Evolutionary conservation across 768 basidiomycete species (phyloP).

Genomic region (Tulasnella sp.): DNA sequence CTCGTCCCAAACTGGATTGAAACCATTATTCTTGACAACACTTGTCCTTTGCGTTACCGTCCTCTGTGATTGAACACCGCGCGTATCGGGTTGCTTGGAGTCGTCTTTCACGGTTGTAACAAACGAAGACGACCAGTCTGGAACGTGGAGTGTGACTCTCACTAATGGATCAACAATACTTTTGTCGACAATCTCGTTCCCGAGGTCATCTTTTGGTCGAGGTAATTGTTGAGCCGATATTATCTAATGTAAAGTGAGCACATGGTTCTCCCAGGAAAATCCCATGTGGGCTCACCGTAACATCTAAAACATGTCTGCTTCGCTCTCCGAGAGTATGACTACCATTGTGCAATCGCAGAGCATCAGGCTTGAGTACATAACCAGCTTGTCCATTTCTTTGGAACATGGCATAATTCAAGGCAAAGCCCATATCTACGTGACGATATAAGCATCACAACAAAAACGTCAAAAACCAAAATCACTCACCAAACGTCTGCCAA

Average conservation of each 20-base stretch:
- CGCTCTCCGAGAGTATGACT: conserved; percentile 43
- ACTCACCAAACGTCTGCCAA: conserved; percentile 90
- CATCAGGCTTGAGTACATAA: conserved; percentile 78
- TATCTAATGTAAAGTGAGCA: conserved; percentile 28
- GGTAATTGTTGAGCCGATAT: conserved; percentile 90
- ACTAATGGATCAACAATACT: conserved; percentile 59
- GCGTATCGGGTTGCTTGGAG: not conserved
- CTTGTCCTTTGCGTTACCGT: conserved; percentile 45
- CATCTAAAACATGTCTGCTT: conserved; percentile 47
- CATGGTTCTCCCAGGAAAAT: not conserved
- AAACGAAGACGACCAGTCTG: conserved; percentile 45
- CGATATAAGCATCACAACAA: not conserved
- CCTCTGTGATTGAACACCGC: conserved; percentile 24
- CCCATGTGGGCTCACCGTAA: conserved; percentile 36
- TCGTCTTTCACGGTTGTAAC: conserved; percentile 21
- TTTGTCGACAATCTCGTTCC: conserved; percentile 48
- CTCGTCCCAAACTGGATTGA: conserved; percentile 85
- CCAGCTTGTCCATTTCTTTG: conserved; percentile 77
- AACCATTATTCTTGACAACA: conserved; percentile 72
- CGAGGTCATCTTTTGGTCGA: conserved; percentile 46
- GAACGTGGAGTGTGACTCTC: conserved; percentile 63
- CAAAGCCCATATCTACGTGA: conserved; percentile 63
- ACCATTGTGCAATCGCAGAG: conserved; percentile 49
- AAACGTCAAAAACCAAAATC: not conserved
- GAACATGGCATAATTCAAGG: conserved; percentile 95